A percentile compares a stretch with the other conserved stretches of the same genome.
Conservation (phyloP, 1,284 basidiomycete genomes). For the Vanrija pseudolonga region DNA sequence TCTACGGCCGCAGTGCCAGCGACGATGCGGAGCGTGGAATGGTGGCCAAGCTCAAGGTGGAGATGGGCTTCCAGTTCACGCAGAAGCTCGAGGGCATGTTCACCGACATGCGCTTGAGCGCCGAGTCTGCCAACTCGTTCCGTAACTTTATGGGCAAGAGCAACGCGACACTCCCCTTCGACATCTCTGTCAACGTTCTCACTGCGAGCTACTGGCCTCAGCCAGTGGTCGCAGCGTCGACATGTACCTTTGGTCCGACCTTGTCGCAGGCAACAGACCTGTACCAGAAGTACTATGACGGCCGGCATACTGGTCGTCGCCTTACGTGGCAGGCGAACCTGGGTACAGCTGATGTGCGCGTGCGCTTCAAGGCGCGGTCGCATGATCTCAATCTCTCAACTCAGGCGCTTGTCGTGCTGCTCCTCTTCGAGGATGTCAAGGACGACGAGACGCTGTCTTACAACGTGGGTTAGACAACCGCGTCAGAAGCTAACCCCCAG, state of each 20-base stretch:
- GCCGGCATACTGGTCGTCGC: constrained; percentile 81
- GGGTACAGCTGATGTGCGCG: constrained; percentile 85
- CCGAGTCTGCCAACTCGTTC: constrained; percentile 77
- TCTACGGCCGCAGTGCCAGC: constrained; percentile 80
- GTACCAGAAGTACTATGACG: constrained; percentile 88
- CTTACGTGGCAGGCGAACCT: constrained; percentile 92
- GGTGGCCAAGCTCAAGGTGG: constrained; percentile 96
- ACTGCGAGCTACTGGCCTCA: constrained; percentile 91
- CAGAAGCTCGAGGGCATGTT: constrained; percentile 99
- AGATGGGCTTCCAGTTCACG: constrained; percentile 89
- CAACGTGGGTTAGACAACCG: constrained; percentile 11
- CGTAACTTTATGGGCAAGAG: constrained; percentile 29
- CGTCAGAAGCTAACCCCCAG: constrained; percentile 31
- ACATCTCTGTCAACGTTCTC: constrained; percentile 81
- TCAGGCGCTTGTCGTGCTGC: constrained; percentile 78
- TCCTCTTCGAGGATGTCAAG: constrained; percentile 74
- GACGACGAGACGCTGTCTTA: constrained; percentile 61
- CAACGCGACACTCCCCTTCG: constrained; percentile 62
- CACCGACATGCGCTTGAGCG: constrained; percentile 89
- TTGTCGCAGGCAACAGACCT: constrained; percentile 65
- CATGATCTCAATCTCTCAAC: constrained; percentile 95
- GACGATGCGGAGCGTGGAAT: constrained; percentile 98
- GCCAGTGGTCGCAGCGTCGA: constrained; percentile 54
- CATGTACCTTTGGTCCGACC: constrained; percentile 64
- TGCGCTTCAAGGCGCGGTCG: constrained; percentile 70